A percentile compares a stretch with the other conserved stretches of the same genome.
These are phyloP conservation scores for Gamsiella multidivaricata DNA, from an alignment of 192 early-diverging fungal species.

Conservation along the genomic window DNA sequence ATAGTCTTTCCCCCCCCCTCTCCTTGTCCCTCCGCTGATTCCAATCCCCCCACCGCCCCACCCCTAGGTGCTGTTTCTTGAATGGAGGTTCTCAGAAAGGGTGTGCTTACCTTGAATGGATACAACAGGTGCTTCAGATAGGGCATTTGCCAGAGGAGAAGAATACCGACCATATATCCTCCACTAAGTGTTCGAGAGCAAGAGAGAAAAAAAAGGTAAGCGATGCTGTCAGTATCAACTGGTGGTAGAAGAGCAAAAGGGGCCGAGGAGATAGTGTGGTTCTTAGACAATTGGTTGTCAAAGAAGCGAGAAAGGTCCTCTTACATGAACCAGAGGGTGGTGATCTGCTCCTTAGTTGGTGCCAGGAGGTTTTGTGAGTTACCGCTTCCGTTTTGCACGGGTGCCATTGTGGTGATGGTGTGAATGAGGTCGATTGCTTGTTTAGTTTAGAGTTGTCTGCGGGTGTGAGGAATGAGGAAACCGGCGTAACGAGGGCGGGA, in stretches of 20 bases:
- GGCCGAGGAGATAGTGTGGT: no score
- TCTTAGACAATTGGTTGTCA: no score
- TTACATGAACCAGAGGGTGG: constrained; percentile 51
- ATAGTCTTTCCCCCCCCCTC: no score
- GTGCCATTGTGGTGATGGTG: constrained; percentile 21
- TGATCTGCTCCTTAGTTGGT: constrained; percentile 45
- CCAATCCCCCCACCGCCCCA: no score
- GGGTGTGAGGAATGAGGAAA: not conserved
- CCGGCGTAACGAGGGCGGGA: not conserved
- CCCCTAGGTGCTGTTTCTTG: no score
- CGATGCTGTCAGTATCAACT: not conserved
- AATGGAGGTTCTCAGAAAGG: not conserved
- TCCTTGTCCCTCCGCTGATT: no score
- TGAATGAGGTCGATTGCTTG: constrained; percentile 3
- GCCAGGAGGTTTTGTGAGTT: constrained; percentile 15
- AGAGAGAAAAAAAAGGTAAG: not conserved
- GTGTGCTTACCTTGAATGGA: constrained; percentile 85
- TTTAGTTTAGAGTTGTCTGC: not conserved
- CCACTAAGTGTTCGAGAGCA: no score
- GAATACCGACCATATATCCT: constrained; percentile 73
- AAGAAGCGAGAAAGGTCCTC: not conserved
- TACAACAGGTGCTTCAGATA: constrained; percentile 85
- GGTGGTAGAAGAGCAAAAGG: no score
- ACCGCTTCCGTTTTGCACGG: constrained; percentile 13
- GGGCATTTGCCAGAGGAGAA: constrained; percentile 91